phyloP scores from a whole-genome alignment of 2,329 filamentous ascomycete genomes.

The Nigrospora oryzae region DNA sequence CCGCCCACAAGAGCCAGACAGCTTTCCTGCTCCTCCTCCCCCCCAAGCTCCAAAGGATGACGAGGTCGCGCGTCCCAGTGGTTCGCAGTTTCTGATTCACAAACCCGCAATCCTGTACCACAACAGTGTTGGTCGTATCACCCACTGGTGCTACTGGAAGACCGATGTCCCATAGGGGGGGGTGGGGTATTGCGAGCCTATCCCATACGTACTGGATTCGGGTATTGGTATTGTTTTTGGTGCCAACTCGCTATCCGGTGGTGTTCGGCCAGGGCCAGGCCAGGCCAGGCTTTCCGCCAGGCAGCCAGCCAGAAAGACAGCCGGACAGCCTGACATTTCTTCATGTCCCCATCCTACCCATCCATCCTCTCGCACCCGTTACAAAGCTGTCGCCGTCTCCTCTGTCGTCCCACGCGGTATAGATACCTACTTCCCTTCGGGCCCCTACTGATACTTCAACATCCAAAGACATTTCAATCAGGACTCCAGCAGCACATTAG shows the following conservation, averaged over 20 bases:
- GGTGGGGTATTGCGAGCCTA: not conserved
- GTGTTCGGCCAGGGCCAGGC: too few species aligned
- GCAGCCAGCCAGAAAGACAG: too few species aligned
- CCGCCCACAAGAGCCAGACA: slow-evolving; percentile 24
- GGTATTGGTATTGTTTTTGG: too few species aligned
- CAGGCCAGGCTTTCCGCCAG: too few species aligned
- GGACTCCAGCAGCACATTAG: slow-evolving; percentile 43
- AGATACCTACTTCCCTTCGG: slow-evolving; percentile 4
- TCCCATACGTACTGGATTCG: too few species aligned
- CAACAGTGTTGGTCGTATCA: slow-evolving; percentile 36
- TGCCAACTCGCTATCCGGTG: too few species aligned
- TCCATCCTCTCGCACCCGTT: too few species aligned
- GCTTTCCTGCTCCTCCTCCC: slow-evolving; percentile 9
- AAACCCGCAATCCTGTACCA: slow-evolving; percentile 32
- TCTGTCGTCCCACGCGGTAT: too few species aligned
- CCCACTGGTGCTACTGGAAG: slow-evolving; percentile 21
- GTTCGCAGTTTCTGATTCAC: slow-evolving; percentile 28
- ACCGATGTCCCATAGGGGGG: slow-evolving; percentile 20
- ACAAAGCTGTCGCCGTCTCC: too few species aligned
- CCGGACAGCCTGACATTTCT: too few species aligned
- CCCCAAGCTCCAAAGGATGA: too few species aligned
- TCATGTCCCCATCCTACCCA: too few species aligned
- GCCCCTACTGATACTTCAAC: slow-evolving; percentile 19
- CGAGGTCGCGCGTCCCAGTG: slow-evolving; percentile 23
- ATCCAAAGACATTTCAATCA: slow-evolving; percentile 41